A percentile compares a stretch with the other conserved stretches of the same genome.
Evolutionary conservation across 2,329 filamentous ascomycete species (phyloP).

Genomic region (Daldinia eschscholtzii): DNA sequence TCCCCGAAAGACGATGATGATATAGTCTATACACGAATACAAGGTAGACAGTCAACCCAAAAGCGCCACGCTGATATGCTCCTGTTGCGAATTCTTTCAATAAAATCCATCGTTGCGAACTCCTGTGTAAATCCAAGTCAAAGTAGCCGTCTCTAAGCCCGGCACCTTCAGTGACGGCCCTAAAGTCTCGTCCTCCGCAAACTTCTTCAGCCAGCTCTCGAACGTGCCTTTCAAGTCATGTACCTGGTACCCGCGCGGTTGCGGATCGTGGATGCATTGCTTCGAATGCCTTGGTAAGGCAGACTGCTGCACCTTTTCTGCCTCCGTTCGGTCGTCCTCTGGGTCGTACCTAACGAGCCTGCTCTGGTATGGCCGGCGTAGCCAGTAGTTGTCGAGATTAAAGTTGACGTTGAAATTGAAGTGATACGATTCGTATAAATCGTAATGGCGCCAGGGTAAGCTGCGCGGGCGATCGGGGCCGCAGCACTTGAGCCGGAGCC

Average conservation of each 20-base stretch:
- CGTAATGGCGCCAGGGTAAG: constrained; percentile 52
- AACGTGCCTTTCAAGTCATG: constrained; percentile 50
- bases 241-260: constrained; percentile 49
- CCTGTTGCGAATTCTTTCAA: constrained; percentile 5
- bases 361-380: constrained; percentile 57
- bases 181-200: constrained; percentile 37
- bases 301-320: constrained; percentile 20
- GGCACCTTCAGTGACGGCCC: constrained; percentile 43
- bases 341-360: constrained; percentile 49
- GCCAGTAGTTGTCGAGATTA: constrained; percentile 59
- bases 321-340: constrained; percentile 44
- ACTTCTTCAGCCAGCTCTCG: constrained; percentile 49
- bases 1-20: neutral
- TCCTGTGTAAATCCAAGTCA: constrained; percentile 52
- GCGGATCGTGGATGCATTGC: constrained; percentile 47
- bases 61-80: constrained; percentile 10
- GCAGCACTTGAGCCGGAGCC: constrained; percentile 46
- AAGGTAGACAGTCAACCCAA: neutral
- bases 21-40: constrained; percentile 1
- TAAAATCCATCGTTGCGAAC: constrained; percentile 36
- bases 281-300: constrained; percentile 41
- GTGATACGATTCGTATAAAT: constrained; percentile 61
- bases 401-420: constrained; percentile 63
- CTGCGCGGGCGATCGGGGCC: constrained; percentile 13
- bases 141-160: constrained; percentile 50